Evolutionary conservation across 768 basidiomycete species (phyloP), one percentile per base, ranked within the genome.

Genomic region (Mycena rosella): DNA sequence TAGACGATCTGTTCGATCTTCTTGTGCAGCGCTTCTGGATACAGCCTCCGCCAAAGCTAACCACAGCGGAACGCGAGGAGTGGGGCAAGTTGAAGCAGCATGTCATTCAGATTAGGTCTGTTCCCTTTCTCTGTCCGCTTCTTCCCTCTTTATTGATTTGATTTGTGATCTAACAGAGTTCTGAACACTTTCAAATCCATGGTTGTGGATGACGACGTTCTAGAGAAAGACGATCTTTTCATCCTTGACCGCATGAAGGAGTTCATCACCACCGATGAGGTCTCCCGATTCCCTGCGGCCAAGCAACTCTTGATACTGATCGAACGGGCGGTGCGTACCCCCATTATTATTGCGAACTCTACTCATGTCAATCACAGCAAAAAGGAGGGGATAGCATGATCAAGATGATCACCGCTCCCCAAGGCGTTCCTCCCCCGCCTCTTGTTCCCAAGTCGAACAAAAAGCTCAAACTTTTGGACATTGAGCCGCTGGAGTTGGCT

Each of bases 121-220:
- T 78, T 61, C 2, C 51, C 27, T 30, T 68, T 57, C 61, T 48
- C 27, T 48, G 20, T 9, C 27, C 13, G 38, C 17, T 29, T 44
- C 49, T 27, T 58, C 45, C 54, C 71, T 48, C 72, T 53, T 60
- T 22, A 42, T 13, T 58, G 11, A 57, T 7, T 62, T n/a, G n/a
- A n/a, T n/a, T n/a, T n/a, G 34, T 52, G 3, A 4, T 27, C 47
- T 20, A 10, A 5, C 72, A 94, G 96, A 22, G 96, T 98, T 20
- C 83, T 96, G 68, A 99, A 99, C 73, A 92, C 92, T 0, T 86
- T 99, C 74, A 95, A 94, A 77, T 85, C 93, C 6, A 95, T 98
- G 92, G 84, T 99, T 29, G 88, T 87, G 34, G 93, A 95, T 60
- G 91, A 93, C 29, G 87, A 94, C 79, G 85, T 94, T 72, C 83